Conservation (phyloP, 192 early-diverging fungal genomes). For the Mortierella hygrophila region DNA sequence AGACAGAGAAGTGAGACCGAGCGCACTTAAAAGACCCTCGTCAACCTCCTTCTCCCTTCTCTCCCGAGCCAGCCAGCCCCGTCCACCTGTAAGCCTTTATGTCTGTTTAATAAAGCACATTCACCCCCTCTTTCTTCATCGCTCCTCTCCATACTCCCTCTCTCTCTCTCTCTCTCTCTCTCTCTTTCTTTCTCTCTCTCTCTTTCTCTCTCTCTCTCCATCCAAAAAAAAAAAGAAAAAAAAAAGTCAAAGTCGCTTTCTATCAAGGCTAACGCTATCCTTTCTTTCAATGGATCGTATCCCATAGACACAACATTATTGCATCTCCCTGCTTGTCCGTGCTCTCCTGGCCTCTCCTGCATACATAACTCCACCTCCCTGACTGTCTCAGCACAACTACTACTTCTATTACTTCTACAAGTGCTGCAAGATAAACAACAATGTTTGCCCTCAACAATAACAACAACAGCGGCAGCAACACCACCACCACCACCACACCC, state of each 20-base stretch:
- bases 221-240: too few species aligned
- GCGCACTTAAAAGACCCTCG: too few species aligned
- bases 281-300: neutral
- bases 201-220: too few species aligned
- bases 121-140: neutral
- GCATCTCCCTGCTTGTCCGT: neutral
- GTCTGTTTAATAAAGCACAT: too few species aligned
- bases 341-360: neutral
- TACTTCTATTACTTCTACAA: neutral
- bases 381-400: neutral
- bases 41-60: too few species aligned
- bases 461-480: neutral
- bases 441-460: constrained; percentile 9
- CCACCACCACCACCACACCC: neutral
- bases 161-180: too few species aligned
- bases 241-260: too few species aligned
- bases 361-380: neutral
- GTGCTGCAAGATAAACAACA: neutral
- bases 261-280: too few species aligned
- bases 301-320: neutral
- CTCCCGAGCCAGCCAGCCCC: too few species aligned
- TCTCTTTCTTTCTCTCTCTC: too few species aligned
- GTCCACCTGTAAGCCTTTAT: too few species aligned
- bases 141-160: neutral
- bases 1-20: too few species aligned